A percentile compares a stretch with the other conserved stretches of the same genome.
phyloP scores from a whole-genome alignment of 2,329 filamentous ascomycete genomes.

The Penicillium sp. region DNA sequence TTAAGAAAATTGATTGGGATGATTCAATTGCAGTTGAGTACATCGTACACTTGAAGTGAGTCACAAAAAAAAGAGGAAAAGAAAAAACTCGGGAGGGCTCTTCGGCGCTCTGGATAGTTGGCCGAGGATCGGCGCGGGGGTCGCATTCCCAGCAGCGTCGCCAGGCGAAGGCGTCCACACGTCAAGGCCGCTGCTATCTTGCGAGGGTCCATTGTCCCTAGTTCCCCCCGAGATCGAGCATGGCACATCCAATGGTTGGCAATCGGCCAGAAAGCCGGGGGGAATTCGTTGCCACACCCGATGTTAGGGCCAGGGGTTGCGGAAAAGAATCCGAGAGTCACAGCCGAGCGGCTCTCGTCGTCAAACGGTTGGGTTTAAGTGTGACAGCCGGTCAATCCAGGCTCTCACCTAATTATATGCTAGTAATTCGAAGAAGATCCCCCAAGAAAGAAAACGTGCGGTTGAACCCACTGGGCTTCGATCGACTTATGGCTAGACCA shows the following conservation, averaged over 20 bases:
- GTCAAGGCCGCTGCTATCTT: neutral
- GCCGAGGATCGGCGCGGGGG: conserved; percentile 22
- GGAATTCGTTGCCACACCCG: conserved; percentile 7
- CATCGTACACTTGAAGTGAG: conserved; percentile 13
- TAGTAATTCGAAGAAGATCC: no score
- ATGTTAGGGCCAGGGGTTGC: conserved; percentile 10
- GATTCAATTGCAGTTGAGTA: neutral
- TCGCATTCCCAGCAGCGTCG: conserved; percentile 2
- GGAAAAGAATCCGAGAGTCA: conserved; percentile 29
- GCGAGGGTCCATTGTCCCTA: conserved; percentile 4
- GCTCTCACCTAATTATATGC: no score
- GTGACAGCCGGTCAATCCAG: no score
- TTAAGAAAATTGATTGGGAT: neutral
- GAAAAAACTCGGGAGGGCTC: conserved; percentile 1
- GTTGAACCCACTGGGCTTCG: no score
- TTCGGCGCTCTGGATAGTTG: conserved; percentile 19
- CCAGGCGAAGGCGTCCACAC: conserved; percentile 6
- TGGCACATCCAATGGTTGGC: conserved; percentile 14
- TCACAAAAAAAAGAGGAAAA: conserved; percentile 14
- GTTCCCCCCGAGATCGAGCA: neutral
- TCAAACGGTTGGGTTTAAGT: no score
- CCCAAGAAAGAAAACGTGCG: no score
- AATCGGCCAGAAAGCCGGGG: conserved; percentile 19
- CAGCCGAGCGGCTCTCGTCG: neutral
- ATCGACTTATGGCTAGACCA: no score